Conservation (phyloP, 2,329 filamentous ascomycete genomes). For the Albifimbria verrucaria region DNA sequence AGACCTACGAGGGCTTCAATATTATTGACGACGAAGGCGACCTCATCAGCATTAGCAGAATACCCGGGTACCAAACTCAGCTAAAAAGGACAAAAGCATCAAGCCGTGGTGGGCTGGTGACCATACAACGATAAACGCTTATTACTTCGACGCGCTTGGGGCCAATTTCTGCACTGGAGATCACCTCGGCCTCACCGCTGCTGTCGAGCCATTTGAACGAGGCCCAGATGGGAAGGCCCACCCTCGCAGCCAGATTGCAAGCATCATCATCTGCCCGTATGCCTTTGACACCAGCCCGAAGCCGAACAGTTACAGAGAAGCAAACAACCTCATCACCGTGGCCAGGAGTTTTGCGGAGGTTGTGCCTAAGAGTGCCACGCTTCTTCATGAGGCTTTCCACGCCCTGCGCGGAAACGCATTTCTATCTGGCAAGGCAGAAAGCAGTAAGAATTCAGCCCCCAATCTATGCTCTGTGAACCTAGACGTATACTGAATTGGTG, state of each 20-base stretch:
- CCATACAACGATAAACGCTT: not conserved
- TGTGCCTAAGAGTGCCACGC: not conserved
- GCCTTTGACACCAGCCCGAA: not conserved
- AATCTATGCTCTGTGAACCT: not conserved
- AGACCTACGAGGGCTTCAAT: not conserved
- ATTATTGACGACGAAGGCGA: not conserved
- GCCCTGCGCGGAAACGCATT: not conserved
- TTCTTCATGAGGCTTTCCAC: not conserved
- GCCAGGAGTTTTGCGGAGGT: not conserved
- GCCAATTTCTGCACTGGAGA: not conserved
- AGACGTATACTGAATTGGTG: too few relatives aligned
- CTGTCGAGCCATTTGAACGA: not conserved
- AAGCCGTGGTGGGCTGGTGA: conserved; percentile 2
- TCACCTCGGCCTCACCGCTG: not conserved
- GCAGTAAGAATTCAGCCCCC: not conserved
- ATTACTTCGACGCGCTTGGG: not conserved
- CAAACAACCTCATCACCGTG: not conserved
- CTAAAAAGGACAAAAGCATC: not conserved
- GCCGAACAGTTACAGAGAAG: not conserved
- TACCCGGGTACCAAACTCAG: not conserved
- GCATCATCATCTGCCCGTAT: not conserved
- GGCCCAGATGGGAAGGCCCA: not conserved
- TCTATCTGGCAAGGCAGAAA: not conserved
- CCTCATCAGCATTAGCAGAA: not conserved
- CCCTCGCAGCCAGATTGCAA: not conserved